Evolutionary conservation across 2,329 filamentous ascomycete genomes (phyloP).

Genomic region (Pseudogymnoascus sp.): DNA sequence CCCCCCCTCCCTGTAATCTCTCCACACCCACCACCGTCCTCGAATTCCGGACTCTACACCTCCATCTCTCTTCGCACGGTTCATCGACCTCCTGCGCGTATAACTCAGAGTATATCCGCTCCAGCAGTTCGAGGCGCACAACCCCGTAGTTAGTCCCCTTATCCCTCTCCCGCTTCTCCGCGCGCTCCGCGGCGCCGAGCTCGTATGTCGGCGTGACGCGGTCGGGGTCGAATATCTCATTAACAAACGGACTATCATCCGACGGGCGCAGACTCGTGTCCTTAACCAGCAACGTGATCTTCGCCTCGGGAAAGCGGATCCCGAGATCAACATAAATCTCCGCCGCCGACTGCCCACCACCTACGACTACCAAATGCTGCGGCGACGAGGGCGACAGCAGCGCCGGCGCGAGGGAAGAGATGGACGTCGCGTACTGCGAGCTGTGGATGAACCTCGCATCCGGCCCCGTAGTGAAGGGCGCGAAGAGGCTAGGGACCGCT

Average conservation of each 20-base stretch:
- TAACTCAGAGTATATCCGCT: constrained; percentile 77
- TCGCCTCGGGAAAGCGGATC: constrained; percentile 69
- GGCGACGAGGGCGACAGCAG: not conserved
- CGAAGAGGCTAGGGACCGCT: constrained; percentile 61
- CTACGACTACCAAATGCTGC: constrained; percentile 75
- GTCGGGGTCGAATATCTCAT: constrained; percentile 90
- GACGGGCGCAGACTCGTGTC: constrained; percentile 78
- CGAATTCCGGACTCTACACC: constrained; percentile 67
- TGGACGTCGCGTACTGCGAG: constrained; percentile 61
- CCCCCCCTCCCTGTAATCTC: constrained; percentile 30
- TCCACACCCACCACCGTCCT: constrained; percentile 44
- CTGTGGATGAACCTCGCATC: constrained; percentile 74
- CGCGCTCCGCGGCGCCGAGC: constrained; percentile 53
- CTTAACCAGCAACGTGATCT: constrained; percentile 71
- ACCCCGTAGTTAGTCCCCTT: constrained; percentile 91
- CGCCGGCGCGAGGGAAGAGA: not conserved
- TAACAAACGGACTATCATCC: constrained; percentile 95
- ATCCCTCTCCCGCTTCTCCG: constrained; percentile 53
- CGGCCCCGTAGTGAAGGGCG: constrained; percentile 25
- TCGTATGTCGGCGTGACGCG: constrained; percentile 70
- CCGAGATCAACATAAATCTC: constrained; percentile 93
- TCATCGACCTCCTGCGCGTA: constrained; percentile 74
- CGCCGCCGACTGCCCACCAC: constrained; percentile 84
- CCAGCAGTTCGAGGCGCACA: constrained; percentile 81
- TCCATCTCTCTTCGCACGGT: constrained; percentile 64